Base-by-base conservation (phyloP, 2,329 filamentous ascomycete species). In the Diaporthe batatas region DNA sequence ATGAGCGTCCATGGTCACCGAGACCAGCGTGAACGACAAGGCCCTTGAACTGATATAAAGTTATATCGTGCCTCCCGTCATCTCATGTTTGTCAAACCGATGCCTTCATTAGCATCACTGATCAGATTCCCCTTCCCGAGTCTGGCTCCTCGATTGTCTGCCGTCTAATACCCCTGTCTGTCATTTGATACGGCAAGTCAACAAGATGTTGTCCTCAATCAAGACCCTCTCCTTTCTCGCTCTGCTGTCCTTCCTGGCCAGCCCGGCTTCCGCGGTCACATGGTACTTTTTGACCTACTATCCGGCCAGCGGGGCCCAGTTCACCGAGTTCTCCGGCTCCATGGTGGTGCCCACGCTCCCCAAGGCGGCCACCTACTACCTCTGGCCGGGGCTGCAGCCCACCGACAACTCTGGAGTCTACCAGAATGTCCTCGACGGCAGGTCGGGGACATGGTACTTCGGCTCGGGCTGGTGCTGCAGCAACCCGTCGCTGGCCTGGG, bases 371-470 rank as follows among this genome's bases (percentile, higher is more conserved):
- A 79, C 77, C 11, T 84, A 84, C 74, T 85, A 84, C 73, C 81
- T 84, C 12, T 84, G 82, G 83, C 83, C 83, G 1, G 83, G 83
- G 1, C 79, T 84, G 21, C 82, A 84, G 74, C 81, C 82, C 6
- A 81, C 80, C 1, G 82, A 83, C 71, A 79, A 79, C 68, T 81
- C 77, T 23, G 83, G 82, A n/a, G 81, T 84, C 5, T 84, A 84
- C 72, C 82, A 84, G 74, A 82, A 82, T 29, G 83, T 84, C 6
- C 78, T 84, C 6, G 83, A 84, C 75, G 82, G 83, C 11, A 75
- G 81, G 0, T 81, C 78, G 11, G 82, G 83, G 1, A 81, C 80
- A 0, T 84, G 83, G 83, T 83, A 80, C 79, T 83, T 85, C 64
- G 82, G 82, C 10, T 79, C 77, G 14, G 82, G 83, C 0, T 84